Percentiles rank a stretch among this genome's conserved stretches.
These are phyloP conservation scores for Circinella umbellata DNA, from an alignment of 371 early-diverging fungal genomes.

Conservation along the genomic window DNA sequence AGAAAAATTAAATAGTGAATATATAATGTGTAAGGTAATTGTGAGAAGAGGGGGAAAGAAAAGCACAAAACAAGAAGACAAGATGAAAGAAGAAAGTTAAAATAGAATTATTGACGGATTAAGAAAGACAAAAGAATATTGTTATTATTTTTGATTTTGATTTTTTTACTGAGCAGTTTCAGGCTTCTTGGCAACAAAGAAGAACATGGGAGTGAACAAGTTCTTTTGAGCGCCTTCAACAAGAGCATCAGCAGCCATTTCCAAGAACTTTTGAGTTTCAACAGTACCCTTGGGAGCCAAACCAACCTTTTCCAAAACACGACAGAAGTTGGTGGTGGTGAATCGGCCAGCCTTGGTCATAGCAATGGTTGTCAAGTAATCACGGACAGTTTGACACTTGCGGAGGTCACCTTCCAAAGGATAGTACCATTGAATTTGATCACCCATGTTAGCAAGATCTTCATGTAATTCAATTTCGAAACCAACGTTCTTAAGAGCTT, in stretches of 20 bases:
- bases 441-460: constrained; percentile 74
- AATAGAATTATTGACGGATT: too few species aligned
- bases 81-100: too few species aligned
- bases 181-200: constrained; percentile 91
- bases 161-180: constrained; percentile 12
- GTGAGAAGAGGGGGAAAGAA: too few species aligned
- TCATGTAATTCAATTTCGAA: constrained; percentile 77
- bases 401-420: constrained; percentile 74
- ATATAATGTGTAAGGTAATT: too few species aligned
- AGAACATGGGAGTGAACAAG: constrained; percentile 94
- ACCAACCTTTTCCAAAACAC: constrained; percentile 77
- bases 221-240: constrained; percentile 76
- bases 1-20: too few species aligned
- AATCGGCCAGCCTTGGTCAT: constrained; percentile 61
- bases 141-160: too few species aligned
- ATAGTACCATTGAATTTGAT: constrained; percentile 80
- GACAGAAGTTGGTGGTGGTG: constrained; percentile 70
- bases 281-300: constrained; percentile 84
- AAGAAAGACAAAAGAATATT: too few species aligned
- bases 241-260: constrained; percentile 80
- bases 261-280: constrained; percentile 80
- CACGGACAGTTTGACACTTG: constrained; percentile 64
- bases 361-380: constrained; percentile 56
- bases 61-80: too few species aligned
- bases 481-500: constrained; percentile 82